Evolutionary conservation across 139 green algal genomes (phyloP).

Genomic region (Nannochloris sp.): DNA sequence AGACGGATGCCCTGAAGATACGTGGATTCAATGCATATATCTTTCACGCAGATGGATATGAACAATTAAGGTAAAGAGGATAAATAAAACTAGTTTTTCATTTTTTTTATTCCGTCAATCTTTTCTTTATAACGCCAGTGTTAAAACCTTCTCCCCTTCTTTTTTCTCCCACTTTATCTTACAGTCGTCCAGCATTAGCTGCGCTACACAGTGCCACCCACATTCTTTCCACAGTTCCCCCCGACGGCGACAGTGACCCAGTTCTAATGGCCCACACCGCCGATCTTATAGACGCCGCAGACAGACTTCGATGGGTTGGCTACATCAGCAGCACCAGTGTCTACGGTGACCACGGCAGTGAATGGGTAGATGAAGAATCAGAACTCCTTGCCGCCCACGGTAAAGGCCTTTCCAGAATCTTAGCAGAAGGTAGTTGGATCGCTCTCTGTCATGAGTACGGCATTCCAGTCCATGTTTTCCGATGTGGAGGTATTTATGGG

Average conservation of each 20-base stretch:
- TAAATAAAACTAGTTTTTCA: background rate
- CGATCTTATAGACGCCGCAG: background rate
- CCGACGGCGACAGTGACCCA: conserved; percentile 11
- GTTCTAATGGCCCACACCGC: conserved; percentile 10
- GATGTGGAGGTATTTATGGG: conserved; percentile 63
- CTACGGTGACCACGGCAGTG: conserved; percentile 59
- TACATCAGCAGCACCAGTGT: conserved; percentile 63
- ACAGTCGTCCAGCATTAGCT: conserved; percentile 6
- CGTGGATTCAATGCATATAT: background rate
- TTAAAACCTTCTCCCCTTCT: background rate
- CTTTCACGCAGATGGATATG: conserved; percentile 17
- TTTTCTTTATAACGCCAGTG: background rate
- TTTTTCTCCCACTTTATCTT: background rate
- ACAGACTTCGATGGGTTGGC: conserved; percentile 36
- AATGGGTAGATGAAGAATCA: conserved; percentile 59
- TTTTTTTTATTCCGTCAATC: background rate
- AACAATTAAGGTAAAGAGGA: conserved; percentile 8
- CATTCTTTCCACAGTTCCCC: conserved; percentile 34
- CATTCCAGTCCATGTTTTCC: conserved; percentile 57
- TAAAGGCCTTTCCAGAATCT: conserved; percentile 25
- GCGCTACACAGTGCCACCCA: conserved; percentile 15
- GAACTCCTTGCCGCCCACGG: conserved; percentile 11
- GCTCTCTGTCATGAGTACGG: conserved; percentile 22
- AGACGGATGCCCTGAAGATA: background rate
- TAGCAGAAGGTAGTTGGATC: conserved; percentile 52